Conservation (phyloP, 1,139 yeast species). For the Debaryomyces robertsiae region DNA sequence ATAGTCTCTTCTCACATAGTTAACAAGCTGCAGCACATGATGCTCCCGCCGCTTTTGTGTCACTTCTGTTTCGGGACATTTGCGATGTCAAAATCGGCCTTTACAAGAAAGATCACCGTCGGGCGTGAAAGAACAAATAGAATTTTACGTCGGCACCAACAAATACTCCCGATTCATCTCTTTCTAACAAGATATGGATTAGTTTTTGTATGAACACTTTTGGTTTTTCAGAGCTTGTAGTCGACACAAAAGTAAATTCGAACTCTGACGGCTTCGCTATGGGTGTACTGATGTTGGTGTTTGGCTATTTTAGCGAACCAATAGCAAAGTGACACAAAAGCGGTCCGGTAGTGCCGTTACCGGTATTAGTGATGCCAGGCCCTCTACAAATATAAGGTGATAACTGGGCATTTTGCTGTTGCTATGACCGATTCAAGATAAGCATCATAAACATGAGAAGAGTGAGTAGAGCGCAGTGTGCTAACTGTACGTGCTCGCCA, state of each 20-base stretch:
- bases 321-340: slow-evolving; percentile 2
- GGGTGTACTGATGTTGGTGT: background rate
- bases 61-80: too few species aligned
- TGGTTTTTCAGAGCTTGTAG: too few species aligned
- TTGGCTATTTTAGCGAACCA: background rate
- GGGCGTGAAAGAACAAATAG: too few species aligned
- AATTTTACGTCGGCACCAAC: too few species aligned
- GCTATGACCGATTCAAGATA: background rate
- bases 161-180: too few species aligned
- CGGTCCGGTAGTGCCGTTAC: slow-evolving; percentile 4
- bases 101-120: too few species aligned
- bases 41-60: too few species aligned
- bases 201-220: background rate
- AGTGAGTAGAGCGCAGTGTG: slow-evolving; percentile 54
- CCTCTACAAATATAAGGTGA: background rate
- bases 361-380: background rate
- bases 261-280: background rate
- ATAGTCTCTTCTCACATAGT: slow-evolving; percentile 1
- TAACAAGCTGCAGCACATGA: slow-evolving; percentile 1
- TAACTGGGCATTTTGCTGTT: background rate
- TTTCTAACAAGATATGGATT: too few species aligned
- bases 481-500: slow-evolving; percentile 81
- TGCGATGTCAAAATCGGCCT: too few species aligned
- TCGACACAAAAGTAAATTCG: too few species aligned
- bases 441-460: slow-evolving; percentile 22